Evolutionary conservation across 2,329 filamentous ascomycete species (phyloP).

Genomic region (Claviceps purpurea): DNA sequence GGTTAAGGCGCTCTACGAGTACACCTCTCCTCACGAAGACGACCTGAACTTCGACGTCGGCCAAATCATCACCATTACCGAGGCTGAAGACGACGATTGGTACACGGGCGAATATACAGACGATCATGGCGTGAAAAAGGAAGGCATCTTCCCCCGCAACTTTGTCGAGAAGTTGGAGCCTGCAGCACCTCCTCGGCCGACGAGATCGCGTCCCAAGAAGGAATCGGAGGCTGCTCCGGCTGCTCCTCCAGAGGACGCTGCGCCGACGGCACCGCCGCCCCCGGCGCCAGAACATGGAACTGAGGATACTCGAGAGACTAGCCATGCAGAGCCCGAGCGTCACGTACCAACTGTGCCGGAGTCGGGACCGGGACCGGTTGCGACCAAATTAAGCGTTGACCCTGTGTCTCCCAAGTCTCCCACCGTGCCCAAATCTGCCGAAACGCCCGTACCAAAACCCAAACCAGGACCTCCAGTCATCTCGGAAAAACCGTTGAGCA

Average conservation of each 20-base stretch:
- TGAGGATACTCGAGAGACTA: conserved; percentile 21
- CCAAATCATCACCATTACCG: conserved; percentile 88
- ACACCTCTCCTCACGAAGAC: conserved; percentile 83
- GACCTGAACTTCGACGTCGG: conserved; percentile 77
- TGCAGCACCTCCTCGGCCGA: conserved; percentile 73
- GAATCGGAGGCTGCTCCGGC: conserved; percentile 22
- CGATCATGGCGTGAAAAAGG: conserved; percentile 56
- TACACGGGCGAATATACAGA: conserved; percentile 80
- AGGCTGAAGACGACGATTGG: conserved; percentile 89
- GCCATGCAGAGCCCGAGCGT: conserved; percentile 21
- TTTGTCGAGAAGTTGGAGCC: conserved; percentile 97
- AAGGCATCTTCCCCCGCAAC: conserved; percentile 89
- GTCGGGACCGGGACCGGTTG: conserved; percentile 11
- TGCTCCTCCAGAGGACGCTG: conserved; percentile 20
- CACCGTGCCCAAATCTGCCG: conserved; percentile 23
- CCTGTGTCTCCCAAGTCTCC: conserved; percentile 9
- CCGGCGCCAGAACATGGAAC: conserved; percentile 17
- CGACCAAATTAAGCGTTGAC: conserved; percentile 18
- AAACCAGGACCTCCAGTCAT: conserved; percentile 49
- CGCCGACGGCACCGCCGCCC: conserved; percentile 20
- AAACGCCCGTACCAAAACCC: conserved; percentile 19
- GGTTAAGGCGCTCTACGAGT: conserved; percentile 93
- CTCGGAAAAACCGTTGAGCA: conserved; percentile 57
- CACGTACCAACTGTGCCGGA: conserved; percentile 18
- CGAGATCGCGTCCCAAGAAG: conserved; percentile 58